Percentiles rank a stretch among this genome's conserved stretches.
Conservation (phyloP, 805 yeast genomes). For the Spathaspora passalidarum region DNA sequence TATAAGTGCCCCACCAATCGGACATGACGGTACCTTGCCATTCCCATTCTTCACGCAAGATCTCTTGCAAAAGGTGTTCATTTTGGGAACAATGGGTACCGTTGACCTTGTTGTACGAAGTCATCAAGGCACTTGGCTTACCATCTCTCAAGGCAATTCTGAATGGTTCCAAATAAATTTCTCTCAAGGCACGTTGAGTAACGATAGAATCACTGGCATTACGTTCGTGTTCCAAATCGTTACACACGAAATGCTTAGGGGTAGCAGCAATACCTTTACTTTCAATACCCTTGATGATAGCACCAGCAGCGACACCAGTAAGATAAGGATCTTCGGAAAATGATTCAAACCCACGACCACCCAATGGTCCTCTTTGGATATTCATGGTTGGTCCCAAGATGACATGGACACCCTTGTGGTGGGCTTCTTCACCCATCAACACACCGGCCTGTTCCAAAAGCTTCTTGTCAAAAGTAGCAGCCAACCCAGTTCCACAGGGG, state of each 20-base stretch:
- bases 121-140: slow-evolving; percentile 29
- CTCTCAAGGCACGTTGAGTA: slow-evolving; percentile 30
- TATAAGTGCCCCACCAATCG: slow-evolving; percentile 32
- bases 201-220: slow-evolving; percentile 25
- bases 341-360: slow-evolving; percentile 34
- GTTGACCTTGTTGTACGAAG: slow-evolving; percentile 29
- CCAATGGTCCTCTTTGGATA: slow-evolving; percentile 32
- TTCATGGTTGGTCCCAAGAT: slow-evolving; percentile 33
- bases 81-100: slow-evolving; percentile 28
- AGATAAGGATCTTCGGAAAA: slow-evolving; percentile 32
- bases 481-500: slow-evolving; percentile 34
- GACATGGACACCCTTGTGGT: slow-evolving; percentile 27
- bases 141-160: slow-evolving; percentile 29
- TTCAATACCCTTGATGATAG: slow-evolving; percentile 29
- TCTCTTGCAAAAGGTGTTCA: slow-evolving; percentile 18
- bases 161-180: slow-evolving; percentile 33
- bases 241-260: slow-evolving; percentile 31
- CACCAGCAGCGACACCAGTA: slow-evolving; percentile 23
- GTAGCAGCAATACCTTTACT: slow-evolving; percentile 27
- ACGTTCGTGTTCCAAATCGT: slow-evolving; percentile 32
- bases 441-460: slow-evolving; percentile 26
- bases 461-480: slow-evolving; percentile 27
- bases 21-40: slow-evolving; percentile 34
- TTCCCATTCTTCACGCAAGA: slow-evolving; percentile 28
- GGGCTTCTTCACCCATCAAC: slow-evolving; percentile 32